Evolutionary conservation across 805 yeast species (phyloP), one percentile per base, ranked within the genome.

Genomic region (Clavispora santaluciae): DNA sequence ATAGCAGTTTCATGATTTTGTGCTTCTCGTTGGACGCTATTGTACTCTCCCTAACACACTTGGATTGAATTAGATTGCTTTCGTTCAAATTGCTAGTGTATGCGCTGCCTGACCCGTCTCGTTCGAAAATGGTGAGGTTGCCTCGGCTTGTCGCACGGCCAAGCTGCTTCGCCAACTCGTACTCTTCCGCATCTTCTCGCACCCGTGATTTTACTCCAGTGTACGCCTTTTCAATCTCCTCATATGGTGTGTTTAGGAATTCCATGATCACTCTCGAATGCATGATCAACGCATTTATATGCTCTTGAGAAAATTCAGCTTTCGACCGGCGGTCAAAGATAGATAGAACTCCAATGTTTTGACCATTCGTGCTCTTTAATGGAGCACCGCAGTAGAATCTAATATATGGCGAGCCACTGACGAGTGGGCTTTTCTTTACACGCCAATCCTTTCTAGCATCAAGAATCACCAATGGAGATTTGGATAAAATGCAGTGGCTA

Each of bases 381-480:
- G 87, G 86, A 4, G 79, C 85, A 0, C 85, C 86, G 25, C 79
- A 73, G 55, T 83, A 85, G 52, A 81, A 81, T 41, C 61, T 68
- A 38, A 84, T 75, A 42, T 63, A 61, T 0, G 91, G 89, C 0
- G 70, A 64, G 0, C 81, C 80, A 16, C 68, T 73, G 1, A 85
- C 86, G 36, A 83, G 64, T 0, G 91, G 91, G 51, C 78, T 81
- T 30, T 66, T 61, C 13, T 60, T 52, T 4, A 81, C 73, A 55
- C 95, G 67, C 93, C 95, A 85, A 54, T 85, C 95, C 25, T 63
- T 62, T 5, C 78, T 57, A 2, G 89, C 80, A 56, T 84, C 86
- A 5, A 70, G 55, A 6, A 85, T 49, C 3, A 78, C 63, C 40
- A 85, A 75, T 45, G 72, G 69, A 2, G 70, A 79, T 6, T 66